Percentiles rank a stretch among this genome's conserved stretches.
Evolutionary conservation across 257 asterid genomes (phyloP).

Genomic region (Capsicum rhomboideum): DNA sequence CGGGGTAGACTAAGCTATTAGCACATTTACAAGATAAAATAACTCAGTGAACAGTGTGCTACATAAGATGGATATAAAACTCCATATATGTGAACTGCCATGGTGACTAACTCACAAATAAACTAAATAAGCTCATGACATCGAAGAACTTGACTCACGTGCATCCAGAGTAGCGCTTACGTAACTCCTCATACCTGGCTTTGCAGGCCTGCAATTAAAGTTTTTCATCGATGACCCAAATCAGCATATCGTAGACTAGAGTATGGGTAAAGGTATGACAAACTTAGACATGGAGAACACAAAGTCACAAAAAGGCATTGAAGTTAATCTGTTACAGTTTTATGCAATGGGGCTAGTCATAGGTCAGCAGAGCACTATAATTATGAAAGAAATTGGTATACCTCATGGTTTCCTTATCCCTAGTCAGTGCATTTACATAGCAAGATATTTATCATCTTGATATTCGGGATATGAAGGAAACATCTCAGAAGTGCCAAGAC

Average conservation of each 20-base stretch:
- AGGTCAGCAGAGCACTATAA: background rate
- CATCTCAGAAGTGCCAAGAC: background rate
- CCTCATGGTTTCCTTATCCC: background rate
- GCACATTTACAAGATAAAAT: background rate
- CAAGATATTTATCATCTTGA: background rate
- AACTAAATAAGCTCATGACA: background rate
- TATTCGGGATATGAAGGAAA: background rate
- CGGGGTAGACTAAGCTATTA: background rate
- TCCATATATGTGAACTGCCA: background rate
- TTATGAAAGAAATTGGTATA: background rate
- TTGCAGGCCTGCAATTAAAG: constrained; percentile 66
- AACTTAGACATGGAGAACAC: background rate
- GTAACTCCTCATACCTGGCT: constrained; percentile 65
- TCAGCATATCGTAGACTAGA: background rate
- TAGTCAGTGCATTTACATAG: background rate
- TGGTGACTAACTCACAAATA: background rate
- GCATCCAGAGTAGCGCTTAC: constrained; percentile 59
- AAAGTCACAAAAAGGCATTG: background rate
- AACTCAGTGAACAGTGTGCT: background rate
- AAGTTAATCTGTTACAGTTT: background rate
- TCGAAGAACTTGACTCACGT: constrained; percentile 37
- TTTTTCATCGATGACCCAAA: background rate
- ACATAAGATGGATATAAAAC: background rate
- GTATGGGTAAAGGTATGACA: background rate
- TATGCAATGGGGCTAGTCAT: background rate